Conservation (phyloP, 1,284 basidiomycete species). For the Lignosus rhinocerotis region DNA sequence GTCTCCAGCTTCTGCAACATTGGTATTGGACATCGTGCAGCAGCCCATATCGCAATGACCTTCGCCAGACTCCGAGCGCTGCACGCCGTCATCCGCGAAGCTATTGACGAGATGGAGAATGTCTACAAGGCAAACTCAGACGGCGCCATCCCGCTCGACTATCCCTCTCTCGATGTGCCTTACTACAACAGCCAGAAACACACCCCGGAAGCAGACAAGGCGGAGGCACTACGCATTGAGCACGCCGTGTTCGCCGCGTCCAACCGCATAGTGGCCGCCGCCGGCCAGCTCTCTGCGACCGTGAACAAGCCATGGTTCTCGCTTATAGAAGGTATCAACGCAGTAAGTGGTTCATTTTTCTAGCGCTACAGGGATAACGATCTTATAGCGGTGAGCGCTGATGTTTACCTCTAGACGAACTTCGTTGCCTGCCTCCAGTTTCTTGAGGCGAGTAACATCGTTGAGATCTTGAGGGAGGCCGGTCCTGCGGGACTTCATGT, state of each 20-base stretch:
- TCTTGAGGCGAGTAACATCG: constrained; percentile 63
- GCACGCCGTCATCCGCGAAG: constrained; percentile 7
- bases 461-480: constrained; percentile 65
- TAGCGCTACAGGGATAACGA: background rate
- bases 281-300: constrained; percentile 56
- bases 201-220: constrained; percentile 2
- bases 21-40: background rate
- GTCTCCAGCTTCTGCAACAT: background rate
- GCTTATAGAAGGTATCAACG: background rate
- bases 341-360: background rate
- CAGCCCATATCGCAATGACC: background rate
- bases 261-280: constrained; percentile 58
- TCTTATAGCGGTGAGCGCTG: too few relatives aligned
- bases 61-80: constrained; percentile 9
- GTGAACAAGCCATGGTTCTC: constrained; percentile 39
- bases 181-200: constrained; percentile 40
- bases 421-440: constrained; percentile 67
- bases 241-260: constrained; percentile 54
- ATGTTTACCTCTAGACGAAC: background rate
- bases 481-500: constrained; percentile 59
- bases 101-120: constrained; percentile 9
- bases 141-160: constrained; percentile 41
- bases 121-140: background rate
- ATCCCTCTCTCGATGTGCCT: constrained; percentile 55
- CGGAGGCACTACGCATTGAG: constrained; percentile 52